phyloP scores from a whole-genome alignment of 2,329 filamentous ascomycete species.

The Ophiostoma australiae region DNA sequence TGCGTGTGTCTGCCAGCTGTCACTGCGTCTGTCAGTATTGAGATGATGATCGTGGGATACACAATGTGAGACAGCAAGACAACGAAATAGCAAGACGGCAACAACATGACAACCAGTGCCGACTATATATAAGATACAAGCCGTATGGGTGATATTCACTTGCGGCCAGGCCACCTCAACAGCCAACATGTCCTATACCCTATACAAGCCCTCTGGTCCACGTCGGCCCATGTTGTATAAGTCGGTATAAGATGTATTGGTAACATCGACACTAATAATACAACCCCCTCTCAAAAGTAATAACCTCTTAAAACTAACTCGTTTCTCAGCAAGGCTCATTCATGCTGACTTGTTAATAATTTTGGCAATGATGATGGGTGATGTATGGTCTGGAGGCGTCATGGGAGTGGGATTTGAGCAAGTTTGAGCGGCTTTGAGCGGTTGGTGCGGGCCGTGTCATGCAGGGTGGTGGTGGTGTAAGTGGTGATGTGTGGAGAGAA shows the following conservation, averaged over 20 bases:
- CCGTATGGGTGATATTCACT: background rate
- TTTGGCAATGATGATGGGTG: background rate
- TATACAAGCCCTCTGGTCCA: too few relatives aligned
- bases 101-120: background rate
- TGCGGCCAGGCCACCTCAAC: background rate
- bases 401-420: slow-evolving; percentile 10
- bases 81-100: background rate
- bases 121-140: background rate
- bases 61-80: background rate
- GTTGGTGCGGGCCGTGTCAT: slow-evolving; percentile 16
- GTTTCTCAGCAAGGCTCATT: background rate
- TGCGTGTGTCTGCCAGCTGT: background rate
- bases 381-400: background rate
- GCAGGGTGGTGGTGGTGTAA: background rate
- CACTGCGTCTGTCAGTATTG: background rate
- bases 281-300: background rate
- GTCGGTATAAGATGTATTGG: background rate
- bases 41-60: background rate
- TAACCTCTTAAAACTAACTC: background rate
- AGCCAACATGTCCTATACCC: background rate
- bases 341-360: background rate
- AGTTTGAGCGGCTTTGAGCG: slow-evolving; percentile 20
- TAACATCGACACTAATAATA: background rate
- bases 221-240: background rate
- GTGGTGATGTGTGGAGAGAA: background rate